Evolutionary conservation across 192 early-diverging fungal genomes (phyloP), one percentile per base, ranked within the genome.

Genomic region (Entomortierella beljakovae): DNA sequence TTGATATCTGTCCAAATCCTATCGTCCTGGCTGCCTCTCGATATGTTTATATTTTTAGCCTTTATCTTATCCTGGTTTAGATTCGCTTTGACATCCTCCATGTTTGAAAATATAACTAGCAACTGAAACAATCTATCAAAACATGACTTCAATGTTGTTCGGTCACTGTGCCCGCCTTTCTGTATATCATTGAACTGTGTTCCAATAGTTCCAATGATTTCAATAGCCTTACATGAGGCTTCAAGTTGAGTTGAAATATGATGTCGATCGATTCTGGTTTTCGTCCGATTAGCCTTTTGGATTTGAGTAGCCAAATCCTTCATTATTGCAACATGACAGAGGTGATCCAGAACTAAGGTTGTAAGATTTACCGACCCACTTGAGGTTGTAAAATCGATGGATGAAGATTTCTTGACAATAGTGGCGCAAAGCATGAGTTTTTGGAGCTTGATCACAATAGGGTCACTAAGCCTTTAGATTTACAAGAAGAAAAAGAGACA

Each of bases 251-350:
- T 50, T 16, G 35, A 40, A 7, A 70, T 57, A 1, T 28, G 32
- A 1, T 64, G 61, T 29, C 62, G 61, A 51, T 70, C 61, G 1
- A 70, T 22, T 37, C 40, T 61, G 9, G n/a, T 31, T 22, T 32
- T 32, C 35, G 20, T 57, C 16, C 52, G 55, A 31, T 26, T 56
- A 23, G 57, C 38, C 37, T 56, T 42, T 48, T 57, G 67, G 1
- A 51, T 26, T 9, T 33, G 33, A 33, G 3, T 26, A 2, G 25
- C 13, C 8, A 61, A 20, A 2, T 63, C 52, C n/a, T 46, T 52
- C 67, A 79, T 61, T 2, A 56, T 16, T 11, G 75, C 60, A n/a
- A 79, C 48, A 15, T 55, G 61, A 26, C 61, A 64, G 0, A 79
- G 18, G 25, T 79, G 56, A 25, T 70, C 67, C 34, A 79, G 33